These are phyloP conservation scores for Agrocybe chaxingu DNA, from an alignment of 768 basidiomycete genomes.

Conservation along the genomic window DNA sequence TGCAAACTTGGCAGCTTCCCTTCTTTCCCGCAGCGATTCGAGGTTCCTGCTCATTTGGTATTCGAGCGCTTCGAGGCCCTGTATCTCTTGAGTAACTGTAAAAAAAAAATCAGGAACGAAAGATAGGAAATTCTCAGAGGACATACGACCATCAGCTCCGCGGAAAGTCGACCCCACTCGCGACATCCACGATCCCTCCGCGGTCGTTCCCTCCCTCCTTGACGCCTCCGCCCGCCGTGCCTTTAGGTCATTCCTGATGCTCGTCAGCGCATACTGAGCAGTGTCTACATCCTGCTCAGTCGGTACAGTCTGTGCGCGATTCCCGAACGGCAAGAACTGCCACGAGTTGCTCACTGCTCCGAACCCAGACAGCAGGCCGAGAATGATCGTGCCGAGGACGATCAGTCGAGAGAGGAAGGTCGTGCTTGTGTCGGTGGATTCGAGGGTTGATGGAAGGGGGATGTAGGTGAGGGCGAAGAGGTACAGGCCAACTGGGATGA, in stretches of 20 bases:
- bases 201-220: slow-evolving; percentile 11
- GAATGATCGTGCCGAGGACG: slow-evolving; percentile 72
- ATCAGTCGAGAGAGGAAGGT: slow-evolving; percentile 60
- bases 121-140: background rate
- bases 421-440: slow-evolving; percentile 37
- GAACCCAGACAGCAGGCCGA: slow-evolving; percentile 80
- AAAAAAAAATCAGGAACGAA: background rate
- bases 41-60: slow-evolving; percentile 63
- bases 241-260: slow-evolving; percentile 56
- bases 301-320: slow-evolving; percentile 28
- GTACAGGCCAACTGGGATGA: slow-evolving; percentile 52
- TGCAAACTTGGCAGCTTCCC: slow-evolving; percentile 46
- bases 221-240: slow-evolving; percentile 32
- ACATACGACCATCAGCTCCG: slow-evolving; percentile 39
- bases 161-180: slow-evolving; percentile 49
- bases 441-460: slow-evolving; percentile 57
- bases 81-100: slow-evolving; percentile 53
- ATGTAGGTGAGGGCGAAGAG: slow-evolving; percentile 62
- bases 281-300: slow-evolving; percentile 51
- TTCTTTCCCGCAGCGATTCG: slow-evolving; percentile 44
- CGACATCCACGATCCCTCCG: slow-evolving; percentile 43
- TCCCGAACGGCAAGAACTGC: slow-evolving; percentile 48
- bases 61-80: slow-evolving; percentile 65
- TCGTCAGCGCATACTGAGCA: slow-evolving; percentile 56
- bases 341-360: slow-evolving; percentile 71